A percentile compares a stretch with the other conserved stretches of the same genome.
phyloP scores from a whole-genome alignment of 768 basidiomycete species.

The Mycena alexandri region DNA sequence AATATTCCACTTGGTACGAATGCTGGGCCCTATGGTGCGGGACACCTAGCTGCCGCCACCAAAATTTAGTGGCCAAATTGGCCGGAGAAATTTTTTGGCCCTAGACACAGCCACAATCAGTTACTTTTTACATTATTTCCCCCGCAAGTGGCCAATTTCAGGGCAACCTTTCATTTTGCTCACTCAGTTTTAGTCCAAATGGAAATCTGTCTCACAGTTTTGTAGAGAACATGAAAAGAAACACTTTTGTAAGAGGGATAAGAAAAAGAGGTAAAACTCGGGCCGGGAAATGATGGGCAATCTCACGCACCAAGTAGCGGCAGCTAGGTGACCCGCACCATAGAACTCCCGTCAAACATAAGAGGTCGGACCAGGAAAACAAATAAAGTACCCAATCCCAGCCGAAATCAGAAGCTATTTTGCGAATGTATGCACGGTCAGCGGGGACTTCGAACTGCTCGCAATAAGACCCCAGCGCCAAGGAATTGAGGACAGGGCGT shows the following conservation, averaged over 20 bases:
- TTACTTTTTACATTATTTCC: not conserved
- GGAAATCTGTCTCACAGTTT: not conserved
- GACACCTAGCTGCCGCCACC: not conserved
- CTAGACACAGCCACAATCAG: not conserved
- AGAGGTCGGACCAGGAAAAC: not conserved
- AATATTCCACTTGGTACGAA: slow-evolving; percentile 68
- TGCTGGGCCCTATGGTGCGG: slow-evolving; percentile 57
- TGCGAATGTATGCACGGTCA: slow-evolving; percentile 62
- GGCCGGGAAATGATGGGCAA: no score
- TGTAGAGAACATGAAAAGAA: not conserved
- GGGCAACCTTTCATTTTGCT: not conserved
- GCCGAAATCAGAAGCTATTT: slow-evolving; percentile 67
- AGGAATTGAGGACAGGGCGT: slow-evolving; percentile 21
- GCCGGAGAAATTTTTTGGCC: slow-evolving; percentile 6
- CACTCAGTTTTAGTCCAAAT: slow-evolving; percentile 15
- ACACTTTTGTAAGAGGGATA: no score
- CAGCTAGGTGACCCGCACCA: no score
- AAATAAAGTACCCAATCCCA: slow-evolving; percentile 67
- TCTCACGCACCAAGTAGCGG: no score
- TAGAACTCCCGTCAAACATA: not conserved
- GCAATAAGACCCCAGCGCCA: no score
- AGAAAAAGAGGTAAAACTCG: no score
- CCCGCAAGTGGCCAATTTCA: slow-evolving; percentile 11
- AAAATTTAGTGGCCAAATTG: slow-evolving; percentile 12
- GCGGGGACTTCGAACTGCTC: slow-evolving; percentile 65